A percentile compares a stretch with the other conserved stretches of the same genome.
phyloP scores from a whole-genome alignment of 352 stramenopile species.

The Pythium monospermum region DNA sequence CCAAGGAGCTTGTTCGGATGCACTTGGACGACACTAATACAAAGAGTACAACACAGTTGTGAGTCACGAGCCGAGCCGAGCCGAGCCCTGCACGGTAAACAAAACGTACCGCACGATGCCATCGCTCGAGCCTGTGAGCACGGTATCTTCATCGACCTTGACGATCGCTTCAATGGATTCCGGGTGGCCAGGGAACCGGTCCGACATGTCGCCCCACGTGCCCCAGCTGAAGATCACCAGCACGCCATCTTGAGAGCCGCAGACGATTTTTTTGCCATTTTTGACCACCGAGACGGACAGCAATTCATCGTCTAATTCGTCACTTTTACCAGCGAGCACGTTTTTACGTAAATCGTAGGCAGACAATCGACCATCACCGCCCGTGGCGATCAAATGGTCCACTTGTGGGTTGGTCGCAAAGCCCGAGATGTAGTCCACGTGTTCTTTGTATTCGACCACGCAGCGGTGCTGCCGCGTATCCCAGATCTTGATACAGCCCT shows the following conservation, averaged over 20 bases:
- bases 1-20: slow-evolving; percentile 95
- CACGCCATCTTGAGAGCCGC: slow-evolving; percentile 92
- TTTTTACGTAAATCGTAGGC: slow-evolving; percentile 91
- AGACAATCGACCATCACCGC: slow-evolving; percentile 88
- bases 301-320: slow-evolving; percentile 80
- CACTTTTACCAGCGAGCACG: slow-evolving; percentile 69
- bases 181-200: slow-evolving; percentile 94
- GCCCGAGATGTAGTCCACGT: slow-evolving; percentile 94
- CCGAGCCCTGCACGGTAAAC: neutral
- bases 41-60: neutral
- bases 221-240: slow-evolving; percentile 94
- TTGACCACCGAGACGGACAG: slow-evolving; percentile 75
- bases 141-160: slow-evolving; percentile 96
- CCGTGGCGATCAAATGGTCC: slow-evolving; percentile 85
- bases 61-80: neutral
- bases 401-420: slow-evolving; percentile 83
- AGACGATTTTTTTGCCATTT: slow-evolving; percentile 92
- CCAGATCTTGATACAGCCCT: slow-evolving; percentile 85
- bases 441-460: slow-evolving; percentile 89
- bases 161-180: slow-evolving; percentile 93
- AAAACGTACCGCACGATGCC: slow-evolving; percentile 87
- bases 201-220: slow-evolving; percentile 94
- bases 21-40: slow-evolving; percentile 88
- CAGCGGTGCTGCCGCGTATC: slow-evolving; percentile 80
- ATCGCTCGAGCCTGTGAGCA: slow-evolving; percentile 95